Percentiles rank a stretch among this genome's conserved stretches.
Evolutionary conservation across 371 early-diverging fungal species (phyloP).

Genomic region (Paraphysoderma sedebokerense): DNA sequence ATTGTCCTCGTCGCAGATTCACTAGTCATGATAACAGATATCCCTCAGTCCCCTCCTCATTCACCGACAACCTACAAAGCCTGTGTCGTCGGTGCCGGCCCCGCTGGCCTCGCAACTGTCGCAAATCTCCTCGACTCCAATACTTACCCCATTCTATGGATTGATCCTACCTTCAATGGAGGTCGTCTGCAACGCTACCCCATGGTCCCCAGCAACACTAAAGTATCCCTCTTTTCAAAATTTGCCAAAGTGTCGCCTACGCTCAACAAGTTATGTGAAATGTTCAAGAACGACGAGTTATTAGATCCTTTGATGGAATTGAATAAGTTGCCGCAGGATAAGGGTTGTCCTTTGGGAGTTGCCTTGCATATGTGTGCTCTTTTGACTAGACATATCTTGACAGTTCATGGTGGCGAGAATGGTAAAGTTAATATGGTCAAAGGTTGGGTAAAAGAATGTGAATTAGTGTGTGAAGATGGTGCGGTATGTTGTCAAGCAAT

Average conservation of each 20-base stretch:
- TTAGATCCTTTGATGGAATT: not conserved
- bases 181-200: not conserved
- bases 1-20: too few relatives aligned
- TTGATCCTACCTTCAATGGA: not conserved
- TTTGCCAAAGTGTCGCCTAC: not conserved
- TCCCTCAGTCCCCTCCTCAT: too few relatives aligned
- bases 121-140: not conserved
- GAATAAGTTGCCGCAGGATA: not conserved
- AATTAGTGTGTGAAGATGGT: too few relatives aligned
- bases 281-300: not conserved
- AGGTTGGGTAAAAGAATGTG: too few relatives aligned
- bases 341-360: not conserved
- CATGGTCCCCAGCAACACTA: conserved; percentile 1
- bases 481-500: too few relatives aligned
- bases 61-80: too few relatives aligned
- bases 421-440: too few relatives aligned
- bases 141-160: not conserved
- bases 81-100: not conserved
- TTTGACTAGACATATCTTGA: too few relatives aligned
- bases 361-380: not conserved
- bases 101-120: not conserved
- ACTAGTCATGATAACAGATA: too few relatives aligned
- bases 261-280: not conserved
- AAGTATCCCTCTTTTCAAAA: not conserved
- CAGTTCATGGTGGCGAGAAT: too few relatives aligned